Base-by-base conservation (phyloP, 176 grass and related monocot species). In the Panicum miliaceum region DNA sequence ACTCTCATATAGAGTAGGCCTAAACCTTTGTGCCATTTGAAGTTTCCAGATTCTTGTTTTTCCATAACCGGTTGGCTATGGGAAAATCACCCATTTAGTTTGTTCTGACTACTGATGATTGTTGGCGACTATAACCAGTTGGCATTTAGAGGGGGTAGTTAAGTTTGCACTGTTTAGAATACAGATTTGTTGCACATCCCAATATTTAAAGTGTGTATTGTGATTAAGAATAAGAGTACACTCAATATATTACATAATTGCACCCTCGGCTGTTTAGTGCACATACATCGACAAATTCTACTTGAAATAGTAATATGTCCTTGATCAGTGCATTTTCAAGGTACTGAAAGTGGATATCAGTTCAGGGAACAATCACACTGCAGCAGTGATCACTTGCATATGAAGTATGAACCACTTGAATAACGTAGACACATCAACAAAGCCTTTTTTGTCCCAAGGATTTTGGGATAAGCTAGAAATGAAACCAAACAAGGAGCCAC, bases 21-120 rank as follows among this genome's bases (percentile, higher is more conserved):
- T 8, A 59, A 75, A 19, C 45, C 64, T 41, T 74, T 89, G 7
- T 45, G 51, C 37, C 38, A 68, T 89, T 68, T 79, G 37, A 73
- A 58, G 67, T 74, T 63, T 61, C 25, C n/a, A 47, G 10, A 59
- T 22, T 40, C 16, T 7, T 67, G 40, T 51, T 81, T 84, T 38
- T 58, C 62, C 42, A 42, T 79, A 36, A 46, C 54, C 22, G 58
- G 22, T 60, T 42, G 22, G 12, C 20, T 77, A 41, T 77, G 22
- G 6, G 53, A 57, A 58, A 68, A 41, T 1, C n/a, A 45, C 36
- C 23, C 38, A 45, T 60, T 61, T 65, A 73, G 3, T 75, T 85
- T 16, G 40, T 80, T 61, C 50, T 68, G 40, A 48, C 9, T 63
- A 19, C 3, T 47, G 6, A 20, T 32, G 13, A 9, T 68, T 85